Evolutionary conservation across 352 stramenopile species (phyloP).

Genomic region (Aphanomyces stellatus): DNA sequence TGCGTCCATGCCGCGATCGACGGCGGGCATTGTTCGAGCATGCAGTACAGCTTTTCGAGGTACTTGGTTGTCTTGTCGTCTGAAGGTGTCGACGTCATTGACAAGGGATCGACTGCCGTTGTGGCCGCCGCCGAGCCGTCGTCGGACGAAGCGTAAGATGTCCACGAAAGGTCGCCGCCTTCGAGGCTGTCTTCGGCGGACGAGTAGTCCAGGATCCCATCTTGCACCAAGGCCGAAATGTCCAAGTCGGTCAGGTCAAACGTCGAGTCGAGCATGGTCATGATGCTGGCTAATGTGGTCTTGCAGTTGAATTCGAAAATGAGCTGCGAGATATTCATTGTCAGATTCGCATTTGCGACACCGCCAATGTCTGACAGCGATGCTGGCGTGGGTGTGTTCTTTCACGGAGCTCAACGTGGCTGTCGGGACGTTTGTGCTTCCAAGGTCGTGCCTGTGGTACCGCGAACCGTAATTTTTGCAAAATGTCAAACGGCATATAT

Average conservation of each 20-base stretch:
- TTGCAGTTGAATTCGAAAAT: background rate
- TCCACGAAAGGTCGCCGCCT: background rate
- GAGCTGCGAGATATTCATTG: background rate
- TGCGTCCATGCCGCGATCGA: constrained; percentile 40
- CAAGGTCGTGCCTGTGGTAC: background rate
- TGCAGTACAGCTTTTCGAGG: constrained; percentile 17
- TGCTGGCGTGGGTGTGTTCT: background rate
- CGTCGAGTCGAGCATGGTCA: background rate
- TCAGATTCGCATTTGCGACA: too few species aligned
- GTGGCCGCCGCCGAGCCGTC: background rate
- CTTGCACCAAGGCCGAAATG: constrained; percentile 6
- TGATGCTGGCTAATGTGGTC: background rate
- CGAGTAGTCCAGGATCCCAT: constrained; percentile 6
- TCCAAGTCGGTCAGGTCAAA: background rate
- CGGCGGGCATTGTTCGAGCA: constrained; percentile 16
- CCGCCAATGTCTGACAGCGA: too few species aligned
- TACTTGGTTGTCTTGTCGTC: constrained; percentile 10
- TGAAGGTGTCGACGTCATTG: background rate
- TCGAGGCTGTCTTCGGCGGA: constrained; percentile 11
- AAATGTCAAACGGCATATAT: background rate
- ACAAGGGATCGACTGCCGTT: background rate
- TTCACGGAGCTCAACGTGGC: background rate
- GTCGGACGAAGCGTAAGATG: background rate
- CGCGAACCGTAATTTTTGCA: background rate
- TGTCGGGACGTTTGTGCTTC: background rate